These are phyloP conservation scores for Paracorniculantispora psalliotae DNA, from an alignment of 2,329 filamentous ascomycete species.

Conservation along the genomic window DNA sequence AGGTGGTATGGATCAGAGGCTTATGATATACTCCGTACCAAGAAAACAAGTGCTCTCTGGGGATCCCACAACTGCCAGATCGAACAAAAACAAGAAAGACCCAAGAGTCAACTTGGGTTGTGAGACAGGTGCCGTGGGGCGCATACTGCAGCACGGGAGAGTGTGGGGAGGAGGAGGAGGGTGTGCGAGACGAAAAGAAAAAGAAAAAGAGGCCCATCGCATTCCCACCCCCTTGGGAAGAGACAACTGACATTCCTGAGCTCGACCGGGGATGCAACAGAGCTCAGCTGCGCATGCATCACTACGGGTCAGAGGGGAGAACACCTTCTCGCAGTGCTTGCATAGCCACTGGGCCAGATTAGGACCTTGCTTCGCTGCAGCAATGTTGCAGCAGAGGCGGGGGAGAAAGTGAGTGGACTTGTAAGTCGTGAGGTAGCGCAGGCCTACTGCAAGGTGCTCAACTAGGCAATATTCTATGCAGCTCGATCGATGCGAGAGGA, in stretches of 20 bases:
- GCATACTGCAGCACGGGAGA: neutral
- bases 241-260: conserved; percentile 10
- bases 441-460: neutral
- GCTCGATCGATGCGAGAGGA: neutral
- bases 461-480: neutral
- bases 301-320: neutral
- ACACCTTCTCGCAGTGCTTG: no score
- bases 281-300: neutral
- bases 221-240: conserved; percentile 10
- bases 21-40: conserved; percentile 2
- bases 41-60: neutral
- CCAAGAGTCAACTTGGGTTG: neutral
- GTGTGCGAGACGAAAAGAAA: neutral
- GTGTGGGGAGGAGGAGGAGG: neutral
- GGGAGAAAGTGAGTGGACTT: neutral
- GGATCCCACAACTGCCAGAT: neutral
- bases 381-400: neutral
- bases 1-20: neutral
- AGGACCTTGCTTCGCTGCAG: neutral
- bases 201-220: neutral
- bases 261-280: neutral
- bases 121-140: conserved; percentile 11
- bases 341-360: neutral
- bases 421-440: neutral
- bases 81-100: conserved; percentile 2